Evolutionary conservation across 306 rosid genomes (phyloP).

Genomic region (Ammopiptanthus mongolicus): DNA sequence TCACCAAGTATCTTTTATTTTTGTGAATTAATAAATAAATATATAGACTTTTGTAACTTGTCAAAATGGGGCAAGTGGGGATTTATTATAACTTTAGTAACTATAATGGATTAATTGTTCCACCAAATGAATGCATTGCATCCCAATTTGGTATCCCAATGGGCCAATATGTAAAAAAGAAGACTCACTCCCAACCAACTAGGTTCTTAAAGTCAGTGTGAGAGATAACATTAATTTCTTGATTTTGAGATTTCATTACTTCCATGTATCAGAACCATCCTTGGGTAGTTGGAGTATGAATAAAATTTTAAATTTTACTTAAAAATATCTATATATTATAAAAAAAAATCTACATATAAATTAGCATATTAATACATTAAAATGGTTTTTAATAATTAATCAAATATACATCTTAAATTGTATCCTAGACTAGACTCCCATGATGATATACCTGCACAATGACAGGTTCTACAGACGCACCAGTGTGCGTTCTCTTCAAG

Average conservation of each 20-base stretch:
- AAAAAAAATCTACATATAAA: too few species aligned
- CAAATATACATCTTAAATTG: not conserved
- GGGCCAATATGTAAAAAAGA: not conserved
- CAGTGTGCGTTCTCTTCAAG: too few species aligned
- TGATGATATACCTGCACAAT: not conserved
- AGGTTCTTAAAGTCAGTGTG: not conserved
- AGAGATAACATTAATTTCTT: not conserved
- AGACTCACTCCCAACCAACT: not conserved
- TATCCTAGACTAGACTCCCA: not conserved
- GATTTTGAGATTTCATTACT: not conserved
- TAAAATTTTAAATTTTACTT: too few species aligned
- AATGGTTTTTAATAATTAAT: not conserved
- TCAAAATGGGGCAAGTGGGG: not conserved
- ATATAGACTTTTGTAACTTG: not conserved
- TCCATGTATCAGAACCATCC: not conserved
- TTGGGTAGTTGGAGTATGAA: not conserved
- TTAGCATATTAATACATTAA: not conserved
- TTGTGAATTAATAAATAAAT: too few species aligned
- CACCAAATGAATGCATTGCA: not conserved
- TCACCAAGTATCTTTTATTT: too few species aligned
- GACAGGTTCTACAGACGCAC: not conserved
- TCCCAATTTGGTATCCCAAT: not conserved
- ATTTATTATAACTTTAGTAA: not conserved
- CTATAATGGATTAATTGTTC: not conserved
- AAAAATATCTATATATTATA: too few species aligned